Conservation (phyloP, 2,329 filamentous ascomycete genomes). For the Fusarium pseudoanthophilum region DNA sequence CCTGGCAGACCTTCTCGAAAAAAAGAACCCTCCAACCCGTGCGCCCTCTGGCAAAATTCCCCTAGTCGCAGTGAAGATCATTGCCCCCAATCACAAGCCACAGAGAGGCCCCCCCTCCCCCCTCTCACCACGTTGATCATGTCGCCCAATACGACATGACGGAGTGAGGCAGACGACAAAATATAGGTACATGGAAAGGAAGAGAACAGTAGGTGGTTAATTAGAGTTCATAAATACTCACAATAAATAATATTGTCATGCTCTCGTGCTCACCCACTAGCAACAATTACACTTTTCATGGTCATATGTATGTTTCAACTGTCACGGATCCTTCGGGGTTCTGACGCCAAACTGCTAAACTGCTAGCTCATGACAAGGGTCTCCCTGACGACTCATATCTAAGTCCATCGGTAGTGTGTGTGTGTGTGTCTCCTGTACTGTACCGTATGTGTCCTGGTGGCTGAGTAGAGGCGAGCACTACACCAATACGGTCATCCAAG, state of each 20-base stretch:
- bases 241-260: background rate
- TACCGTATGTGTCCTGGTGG: slow-evolving; percentile 25
- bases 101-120: background rate
- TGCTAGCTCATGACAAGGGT: slow-evolving; percentile 16
- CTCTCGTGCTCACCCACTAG: background rate
- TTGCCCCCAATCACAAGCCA: slow-evolving; percentile 14
- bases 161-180: background rate
- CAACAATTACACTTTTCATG: background rate
- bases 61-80: slow-evolving; percentile 32
- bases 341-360: slow-evolving; percentile 22
- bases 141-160: slow-evolving; percentile 27
- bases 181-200: background rate
- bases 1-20: slow-evolving; percentile 34
- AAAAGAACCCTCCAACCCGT: slow-evolving; percentile 31
- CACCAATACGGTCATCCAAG: slow-evolving; percentile 1
- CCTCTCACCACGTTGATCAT: slow-evolving; percentile 28
- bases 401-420: slow-evolving; percentile 6
- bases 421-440: background rate
- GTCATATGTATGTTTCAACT: slow-evolving; percentile 35
- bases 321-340: slow-evolving; percentile 41
- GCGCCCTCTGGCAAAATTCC: slow-evolving; percentile 27
- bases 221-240: background rate
- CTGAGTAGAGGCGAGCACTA: slow-evolving; percentile 17
- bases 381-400: slow-evolving; percentile 26
- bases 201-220: background rate